These are phyloP conservation scores for Saccharomyces hybrid DNA, from an alignment of 1,139 yeast genomes.

Conservation along the genomic window DNA sequence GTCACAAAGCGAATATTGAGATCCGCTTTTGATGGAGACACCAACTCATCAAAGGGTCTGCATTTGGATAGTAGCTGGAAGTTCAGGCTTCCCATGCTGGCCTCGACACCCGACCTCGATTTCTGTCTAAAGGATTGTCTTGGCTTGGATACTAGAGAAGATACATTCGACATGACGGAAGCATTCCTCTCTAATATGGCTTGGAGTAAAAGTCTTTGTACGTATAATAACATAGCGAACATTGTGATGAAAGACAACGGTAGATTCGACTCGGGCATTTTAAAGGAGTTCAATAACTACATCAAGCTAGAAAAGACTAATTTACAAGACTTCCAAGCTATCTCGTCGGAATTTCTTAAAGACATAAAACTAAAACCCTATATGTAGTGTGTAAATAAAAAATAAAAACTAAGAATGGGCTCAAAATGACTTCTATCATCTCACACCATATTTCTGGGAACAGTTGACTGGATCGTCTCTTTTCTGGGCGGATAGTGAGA, in stretches of 20 bases:
- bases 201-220: not conserved
- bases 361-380: not conserved
- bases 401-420: not conserved
- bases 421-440: not conserved
- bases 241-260: not conserved
- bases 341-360: not conserved
- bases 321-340: not conserved
- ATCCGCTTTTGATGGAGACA: not conserved
- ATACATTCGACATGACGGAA: not conserved
- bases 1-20: not conserved
- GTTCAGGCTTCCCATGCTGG: not conserved
- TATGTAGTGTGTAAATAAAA: not conserved
- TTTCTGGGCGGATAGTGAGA: too few species aligned
- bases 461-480: not conserved
- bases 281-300: not conserved
- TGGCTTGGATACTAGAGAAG: not conserved
- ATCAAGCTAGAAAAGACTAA: not conserved
- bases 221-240: not conserved
- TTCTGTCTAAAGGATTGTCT: not conserved
- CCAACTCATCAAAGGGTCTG: not conserved
- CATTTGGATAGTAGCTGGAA: not conserved
- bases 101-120: not conserved
- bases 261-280: not conserved
- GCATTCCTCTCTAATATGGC: not conserved
- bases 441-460: not conserved